Base-by-base conservation (phyloP, 2,329 filamentous ascomycete species). In the Aspergillus brunneoviolaceus region DNA sequence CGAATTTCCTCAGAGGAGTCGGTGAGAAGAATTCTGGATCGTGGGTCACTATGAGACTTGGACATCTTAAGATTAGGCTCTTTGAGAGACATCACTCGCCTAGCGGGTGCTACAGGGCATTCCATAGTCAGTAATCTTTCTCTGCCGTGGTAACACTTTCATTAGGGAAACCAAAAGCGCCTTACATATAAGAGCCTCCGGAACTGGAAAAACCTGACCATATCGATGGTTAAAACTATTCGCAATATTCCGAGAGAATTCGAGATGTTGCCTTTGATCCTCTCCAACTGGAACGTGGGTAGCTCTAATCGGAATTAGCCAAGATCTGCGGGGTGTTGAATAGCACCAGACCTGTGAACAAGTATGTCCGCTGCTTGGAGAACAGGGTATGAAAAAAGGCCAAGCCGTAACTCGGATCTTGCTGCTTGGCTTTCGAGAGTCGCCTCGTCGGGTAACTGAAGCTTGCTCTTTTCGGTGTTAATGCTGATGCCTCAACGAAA, bases 281-380 rank as follows among this genome's bases (percentile, higher is more conserved):
- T 96, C 90, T n/a, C 95, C 95, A 2, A 99, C 94, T 11, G 95
- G 95, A 25, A 99, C 94, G 77, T 97, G 91, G 0, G 94, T 97
- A 62, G 94, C 90, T 67, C 89, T 89, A 67, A 59, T 49, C 21
- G 31, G 50, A 45, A 57, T 72, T 52, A 71, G 66, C 54, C 59
- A 35, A 33, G 45, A 39, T 47, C n/a, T 45, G 52, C 12, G 51
- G 27, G n/a, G 48, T 16, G 12, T 51, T 35, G 25, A 25, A 39
- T 31, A 23, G 21, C 45, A 14, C 48, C 71, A 57, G 76, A 89
- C 86, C 88, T 82, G 72, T 97, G 93, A 7, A 98, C 85, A 42
- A 98, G 83, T 51, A 99, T 90, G 76, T 99, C 95, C 49, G 95
- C 95, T 21, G 95, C 94, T 77, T 97, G 93, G 1, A 99, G 85